These are phyloP conservation scores for Polyplosphaeria fusca DNA, from an alignment of 495 filamentous ascomycete genomes.

Conservation along the genomic window DNA sequence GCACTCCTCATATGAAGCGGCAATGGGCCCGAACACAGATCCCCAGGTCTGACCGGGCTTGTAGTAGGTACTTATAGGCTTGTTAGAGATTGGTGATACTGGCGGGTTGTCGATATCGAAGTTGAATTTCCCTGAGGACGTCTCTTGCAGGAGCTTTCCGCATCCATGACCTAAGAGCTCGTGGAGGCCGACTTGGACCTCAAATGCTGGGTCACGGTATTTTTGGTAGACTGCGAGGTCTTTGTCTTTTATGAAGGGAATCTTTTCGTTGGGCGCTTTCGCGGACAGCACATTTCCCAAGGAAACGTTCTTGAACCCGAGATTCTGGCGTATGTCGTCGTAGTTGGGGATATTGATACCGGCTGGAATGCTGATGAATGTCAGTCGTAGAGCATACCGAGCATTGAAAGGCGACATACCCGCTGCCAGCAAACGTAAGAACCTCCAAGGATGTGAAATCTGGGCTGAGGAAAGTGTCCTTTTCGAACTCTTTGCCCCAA, in stretches of 20 bases:
- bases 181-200: slow-evolving; percentile 93
- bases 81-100: slow-evolving; percentile 69
- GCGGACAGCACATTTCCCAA: slow-evolving; percentile 87
- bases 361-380: slow-evolving; percentile 60
- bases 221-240: slow-evolving; percentile 76
- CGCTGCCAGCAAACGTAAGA: slow-evolving; percentile 69
- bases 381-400: slow-evolving; percentile 1
- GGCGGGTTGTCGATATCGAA: slow-evolving; percentile 80
- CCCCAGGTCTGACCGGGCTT: slow-evolving; percentile 94
- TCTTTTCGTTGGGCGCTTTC: slow-evolving; percentile 81
- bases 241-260: slow-evolving; percentile 75
- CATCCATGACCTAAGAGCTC: slow-evolving; percentile 95
- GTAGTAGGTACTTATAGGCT: slow-evolving; percentile 81
- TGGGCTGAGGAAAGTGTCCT: slow-evolving; percentile 88
- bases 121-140: slow-evolving; percentile 74
- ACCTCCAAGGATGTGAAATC: slow-evolving; percentile 71
- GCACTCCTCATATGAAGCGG: slow-evolving; percentile 83
- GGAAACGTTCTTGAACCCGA: slow-evolving; percentile 98
- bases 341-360: slow-evolving; percentile 86
- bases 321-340: slow-evolving; percentile 85
- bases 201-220: slow-evolving; percentile 81
- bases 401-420: slow-evolving; percentile 24
- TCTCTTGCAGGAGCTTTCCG: slow-evolving; percentile 92
- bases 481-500: slow-evolving; percentile 87
- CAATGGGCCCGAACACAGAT: slow-evolving; percentile 80